phyloP scores from a whole-genome alignment of 78 protist genomes.

The Dictyostelium brefeldianum region DNA sequence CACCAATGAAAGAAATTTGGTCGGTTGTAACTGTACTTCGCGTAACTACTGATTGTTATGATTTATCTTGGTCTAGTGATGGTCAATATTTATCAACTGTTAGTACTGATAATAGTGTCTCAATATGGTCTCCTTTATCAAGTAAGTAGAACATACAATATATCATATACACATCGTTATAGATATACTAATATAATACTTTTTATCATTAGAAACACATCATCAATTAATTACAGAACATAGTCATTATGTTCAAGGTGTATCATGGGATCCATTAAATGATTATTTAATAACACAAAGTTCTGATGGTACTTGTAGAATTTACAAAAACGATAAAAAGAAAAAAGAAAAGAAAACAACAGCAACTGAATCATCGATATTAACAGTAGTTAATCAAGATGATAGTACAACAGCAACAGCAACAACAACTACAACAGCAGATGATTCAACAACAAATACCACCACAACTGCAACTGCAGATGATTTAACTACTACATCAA shows the following conservation, averaged over 20 bases:
- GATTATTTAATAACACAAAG: constrained; percentile 46
- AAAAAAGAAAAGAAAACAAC: neutral
- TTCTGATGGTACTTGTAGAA: constrained; percentile 63
- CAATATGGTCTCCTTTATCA: constrained; percentile 66
- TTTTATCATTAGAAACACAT: constrained; percentile 26
- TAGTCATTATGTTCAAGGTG: constrained; percentile 81
- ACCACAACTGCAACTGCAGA: neutral
- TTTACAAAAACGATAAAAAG: constrained; percentile 12
- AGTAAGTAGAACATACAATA: constrained; percentile 13
- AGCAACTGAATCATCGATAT: neutral
- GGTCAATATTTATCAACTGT: constrained; percentile 31
- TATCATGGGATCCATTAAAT: constrained; percentile 73
- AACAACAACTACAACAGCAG: neutral
- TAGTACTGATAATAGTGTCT: constrained; percentile 61
- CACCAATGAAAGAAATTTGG: constrained; percentile 61
- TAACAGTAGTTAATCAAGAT: neutral
- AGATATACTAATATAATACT: neutral
- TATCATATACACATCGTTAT: neutral
- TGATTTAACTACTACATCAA: neutral
- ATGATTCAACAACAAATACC: neutral
- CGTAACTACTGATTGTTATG: constrained; percentile 46
- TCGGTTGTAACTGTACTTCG: constrained; percentile 12
- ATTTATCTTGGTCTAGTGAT: constrained; percentile 68
- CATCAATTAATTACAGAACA: constrained; percentile 62
- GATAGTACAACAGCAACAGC: neutral